Percentiles rank a stretch among this genome's conserved stretches.
Evolutionary conservation across 1,139 yeast genomes (phyloP).

Genomic region (Taphrina deformans): DNA sequence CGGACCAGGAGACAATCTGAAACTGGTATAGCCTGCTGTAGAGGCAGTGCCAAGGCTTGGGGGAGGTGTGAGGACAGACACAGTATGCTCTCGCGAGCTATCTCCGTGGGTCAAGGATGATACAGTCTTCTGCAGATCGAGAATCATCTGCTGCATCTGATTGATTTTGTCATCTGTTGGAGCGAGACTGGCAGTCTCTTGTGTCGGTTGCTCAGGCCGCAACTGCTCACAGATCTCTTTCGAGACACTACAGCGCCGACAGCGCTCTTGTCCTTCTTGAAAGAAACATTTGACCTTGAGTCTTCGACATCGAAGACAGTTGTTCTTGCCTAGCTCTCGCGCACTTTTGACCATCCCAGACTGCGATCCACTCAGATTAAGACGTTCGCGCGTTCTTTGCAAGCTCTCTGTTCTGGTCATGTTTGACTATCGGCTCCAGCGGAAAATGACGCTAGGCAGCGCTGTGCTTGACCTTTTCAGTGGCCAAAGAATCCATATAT

Average conservation of each 20-base stretch:
- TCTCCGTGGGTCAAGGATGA: neutral
- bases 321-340: neutral
- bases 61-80: neutral
- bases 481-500: neutral
- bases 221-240: neutral
- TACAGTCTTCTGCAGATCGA: neutral
- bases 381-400: neutral
- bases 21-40: neutral
- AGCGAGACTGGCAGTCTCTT: neutral
- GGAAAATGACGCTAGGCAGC: neutral
- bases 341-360: neutral
- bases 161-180: neutral
- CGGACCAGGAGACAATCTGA: neutral
- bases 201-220: neutral
- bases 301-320: neutral
- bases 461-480: too few relatives aligned
- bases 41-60: neutral
- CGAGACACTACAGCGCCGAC: neutral
- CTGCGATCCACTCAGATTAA: neutral
- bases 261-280: neutral
- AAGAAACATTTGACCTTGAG: slow-evolving; percentile 3
- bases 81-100: neutral
- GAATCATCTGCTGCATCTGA: neutral
- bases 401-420: neutral
- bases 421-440: neutral